Base-by-base conservation (phyloP, 352 stramenopile species). In the Phytophthora sp. region DNA sequence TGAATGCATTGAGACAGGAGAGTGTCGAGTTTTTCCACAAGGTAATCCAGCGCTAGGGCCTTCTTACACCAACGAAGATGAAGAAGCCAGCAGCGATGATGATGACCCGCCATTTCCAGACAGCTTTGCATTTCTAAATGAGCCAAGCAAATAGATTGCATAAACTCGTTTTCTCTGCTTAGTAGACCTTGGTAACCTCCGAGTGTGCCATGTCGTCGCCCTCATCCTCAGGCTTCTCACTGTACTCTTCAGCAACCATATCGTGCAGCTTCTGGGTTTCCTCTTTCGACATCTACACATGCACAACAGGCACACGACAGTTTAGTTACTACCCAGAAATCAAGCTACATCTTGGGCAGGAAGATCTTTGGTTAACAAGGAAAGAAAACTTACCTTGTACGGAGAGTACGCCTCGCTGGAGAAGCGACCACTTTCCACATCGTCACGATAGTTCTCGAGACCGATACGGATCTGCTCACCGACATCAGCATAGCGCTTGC, bases 401-500 rank as follows among this genome's bases (percentile, higher is more conserved):
- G 98, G 97, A 21, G 89, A 90, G 77, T 95, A 99, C 18, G 95
- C 85, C 21, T 96, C 80, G 20, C 77, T 94, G 13, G 98, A 97
- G 78, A 99, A 99, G 2, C 75, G 75, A 10, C 91, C 86, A 43
- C 79, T 90, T 72, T 99, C 96, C 7, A 99, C 97, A 56, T 99
- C 98, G 21, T 96, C 80, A 27, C 97, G 97, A 73, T 97, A 99
- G n/a, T 86, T 76, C 44, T 98, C 88, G 32, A 99, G 82, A 12
- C 95, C 96, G 24, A 98, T 57, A n/a, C 92, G 89, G 49, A 98
- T 95, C 49, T 86, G 75, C 46, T 99, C 83, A 12, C 96, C 97
- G 12, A 99, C 92, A 58, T 97, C 87, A 10, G 95, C 95, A 77
- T 99, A 99, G 20, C 91, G 88, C 72, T 99, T 99, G 74, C 97